Base-by-base conservation (phyloP, 768 basidiomycete species). In the Solioccasus polychromus region DNA sequence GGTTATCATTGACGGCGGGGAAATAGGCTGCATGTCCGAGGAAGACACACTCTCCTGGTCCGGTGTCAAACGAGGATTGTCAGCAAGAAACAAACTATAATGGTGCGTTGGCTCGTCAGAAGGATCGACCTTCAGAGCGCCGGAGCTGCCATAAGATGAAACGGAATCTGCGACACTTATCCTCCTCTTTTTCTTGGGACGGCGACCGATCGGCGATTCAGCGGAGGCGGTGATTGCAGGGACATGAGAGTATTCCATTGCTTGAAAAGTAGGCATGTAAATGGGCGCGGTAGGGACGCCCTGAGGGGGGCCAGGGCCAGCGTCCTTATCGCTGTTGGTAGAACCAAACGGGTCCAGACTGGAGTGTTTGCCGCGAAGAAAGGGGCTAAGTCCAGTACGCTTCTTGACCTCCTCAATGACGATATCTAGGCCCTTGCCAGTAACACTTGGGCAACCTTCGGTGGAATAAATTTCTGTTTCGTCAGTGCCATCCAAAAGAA, bases 341-440 rank as follows among this genome's bases (percentile, higher is more conserved):
- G 71, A 67, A 30, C 73, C 75, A 50, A 75, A 75, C 3, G 75
- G 72, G 51, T 75, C 75, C 38, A 78, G 66, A 52, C 72, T 73
- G 22, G 73, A 76, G 44, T 76, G 74, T 50, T 74, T 75, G 30
- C 76, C 75, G 37, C 76, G 69, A 36, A 78, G 64, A 60, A 77
- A 76, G 38, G 71, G 75, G 43, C 72, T 74, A 19, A 63, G 61
- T 20, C 74, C 75, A 1, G 70, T 75, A 22, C 69, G 67, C 50
- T 74, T 75, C 60, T 76, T 76, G 48, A 75, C 70, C 31, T 73
- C 65, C 43, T 77, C 74, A 32, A 76, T 70, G 38, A 74, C 70
- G 35, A 69, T 69, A 44, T 74, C 75, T 26, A 76, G 67, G n/a
- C 74, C 74, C 53, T 76, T 75, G 23, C 74, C 75, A 15, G 73